Evolutionary conservation across 2,329 filamentous ascomycete species (phyloP), one percentile per base, ranked within the genome.

Genomic region (Colletotrichum incanum): DNA sequence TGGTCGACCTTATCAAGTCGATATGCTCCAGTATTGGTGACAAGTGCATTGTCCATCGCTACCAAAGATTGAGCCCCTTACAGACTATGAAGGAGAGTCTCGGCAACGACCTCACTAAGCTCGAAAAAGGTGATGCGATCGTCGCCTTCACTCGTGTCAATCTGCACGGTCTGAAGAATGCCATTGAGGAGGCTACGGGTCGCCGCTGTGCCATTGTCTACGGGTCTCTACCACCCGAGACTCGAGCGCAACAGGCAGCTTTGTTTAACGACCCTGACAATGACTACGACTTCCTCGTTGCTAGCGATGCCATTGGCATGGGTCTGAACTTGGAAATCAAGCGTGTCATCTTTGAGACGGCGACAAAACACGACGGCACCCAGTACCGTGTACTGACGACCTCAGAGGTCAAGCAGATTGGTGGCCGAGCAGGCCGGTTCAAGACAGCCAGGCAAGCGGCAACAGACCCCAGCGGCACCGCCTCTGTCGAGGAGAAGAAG

Each of bases 271-370:
- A 98, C 74, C 95, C 95, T 0, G 83, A 97, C 79, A 99, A 97
- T 79, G 95, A 98, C 72, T 99, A 98, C 79, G 96, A 99, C 80
- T 97, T 92, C 76, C 86, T 99, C 7, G 95, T 96, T 34, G 96
- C 97, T 11, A 98, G 94, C 76, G 95, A 98, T 82, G 96, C 96
- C 58, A 96, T 99, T 74, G 96, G 96, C 47, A 98, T 99, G 96
- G 96, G 97, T 1, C 85, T 99, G 28, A 99, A 99, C 78, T 83
- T 99, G 80, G 95, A 91, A 82, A 94, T 98, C 80, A 96, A 95
- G 79, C 93, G 97, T 34, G 89, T 99, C 73, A 90, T 99, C 65
- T 96, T 99, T 75, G 94, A 98, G 78, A 87, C 92, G 0, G 88
- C 92, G 2, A 84, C 86, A 72, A 99, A 98, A 80, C 92, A 88